Base-by-base conservation (phyloP, 257 asterid genomes). In the Solanum sejunctum region DNA sequence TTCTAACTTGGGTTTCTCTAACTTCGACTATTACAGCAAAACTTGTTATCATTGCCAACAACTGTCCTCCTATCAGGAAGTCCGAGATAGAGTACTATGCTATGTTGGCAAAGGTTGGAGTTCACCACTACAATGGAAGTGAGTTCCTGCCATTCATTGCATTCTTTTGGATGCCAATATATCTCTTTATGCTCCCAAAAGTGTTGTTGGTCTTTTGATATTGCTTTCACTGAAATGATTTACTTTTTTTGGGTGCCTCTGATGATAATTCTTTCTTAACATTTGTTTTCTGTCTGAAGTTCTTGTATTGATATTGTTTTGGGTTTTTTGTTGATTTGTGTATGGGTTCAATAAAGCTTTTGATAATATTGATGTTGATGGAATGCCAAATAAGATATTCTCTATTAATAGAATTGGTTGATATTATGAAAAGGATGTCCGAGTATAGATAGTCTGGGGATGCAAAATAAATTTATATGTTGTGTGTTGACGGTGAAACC, bases 61-160 rank as follows among this genome's bases (percentile, higher is more conserved):
- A 94, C 83, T 93, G 97, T 84, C 97, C 97, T 71, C 98, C 98
- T 36, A 87, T 94, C 87, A 91, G 95, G 91, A 94, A 94, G 87
- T 94, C 97, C 2, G 97, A 94, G 90, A 93, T 94, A 13, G 97
- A 94, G 92, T 94, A 93, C 92, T 93, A 94, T 56, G 95, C 97
- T 1, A 94, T 94, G 97, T 90, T 93, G 83, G 85, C 95, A 0
- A 92, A 93, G 84, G 91, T 92, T 80, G 91, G 90, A n/a, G 97
- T 93, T 55, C 97, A 92, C 84, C 96, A 93, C 87, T 93, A 93
- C 75, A 93, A 92, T 83, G 96, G 95, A 83, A 94, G 96, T 92
- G 85, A 91, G 95, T 84, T 4, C 85, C 54, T 21, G 39, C 66
- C 28, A n/a, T 64, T 9, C 39, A 64, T 26, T 49, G 16, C 43